A percentile compares a stretch with the other conserved stretches of the same genome.
phyloP scores from a whole-genome alignment of 768 basidiomycete species.

The Pulveroboletus frians region DNA sequence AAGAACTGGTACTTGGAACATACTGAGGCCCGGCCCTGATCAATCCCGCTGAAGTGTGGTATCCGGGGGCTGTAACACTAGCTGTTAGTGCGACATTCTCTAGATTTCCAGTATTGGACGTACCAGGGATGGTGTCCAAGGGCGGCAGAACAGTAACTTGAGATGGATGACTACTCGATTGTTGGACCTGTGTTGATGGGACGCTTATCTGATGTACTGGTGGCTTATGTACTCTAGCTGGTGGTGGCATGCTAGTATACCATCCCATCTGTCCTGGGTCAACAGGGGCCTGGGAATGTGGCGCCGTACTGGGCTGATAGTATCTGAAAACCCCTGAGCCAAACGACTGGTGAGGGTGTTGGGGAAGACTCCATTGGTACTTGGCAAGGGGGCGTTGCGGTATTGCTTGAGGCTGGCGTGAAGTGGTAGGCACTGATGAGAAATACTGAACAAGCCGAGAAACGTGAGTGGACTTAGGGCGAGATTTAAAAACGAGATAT shows the following conservation, averaged over 20 bases:
- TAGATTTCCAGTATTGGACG: not conserved
- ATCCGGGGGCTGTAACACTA: not conserved
- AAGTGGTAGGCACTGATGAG: not conserved
- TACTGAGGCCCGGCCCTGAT: not conserved
- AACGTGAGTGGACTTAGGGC: slow-evolving; percentile 4
- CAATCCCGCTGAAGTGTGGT: slow-evolving; percentile 6
- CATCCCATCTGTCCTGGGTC: slow-evolving; percentile 7
- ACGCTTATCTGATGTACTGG: not conserved
- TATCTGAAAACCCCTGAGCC: not conserved
- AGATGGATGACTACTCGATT: slow-evolving; percentile 7
- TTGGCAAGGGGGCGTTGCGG: slow-evolving; percentile 3
- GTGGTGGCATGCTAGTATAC: slow-evolving; percentile 8
- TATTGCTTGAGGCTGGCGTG: slow-evolving; percentile 1
- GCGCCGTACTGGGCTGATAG: slow-evolving; percentile 1
- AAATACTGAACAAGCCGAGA: slow-evolving; percentile 9
- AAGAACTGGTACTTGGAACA: not conserved
- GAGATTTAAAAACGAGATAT: not conserved
- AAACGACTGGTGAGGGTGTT: slow-evolving; percentile 1
- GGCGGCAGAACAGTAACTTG: not conserved
- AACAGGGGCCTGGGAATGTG: slow-evolving; percentile 1
- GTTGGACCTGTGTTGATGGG: slow-evolving; percentile 8
- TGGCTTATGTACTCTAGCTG: not conserved
- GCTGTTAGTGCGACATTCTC: not conserved
- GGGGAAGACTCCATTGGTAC: not conserved
- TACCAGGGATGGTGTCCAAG: slow-evolving; percentile 3